Conservation (phyloP, 257 asterid species). For the Datura wrightii region DNA sequence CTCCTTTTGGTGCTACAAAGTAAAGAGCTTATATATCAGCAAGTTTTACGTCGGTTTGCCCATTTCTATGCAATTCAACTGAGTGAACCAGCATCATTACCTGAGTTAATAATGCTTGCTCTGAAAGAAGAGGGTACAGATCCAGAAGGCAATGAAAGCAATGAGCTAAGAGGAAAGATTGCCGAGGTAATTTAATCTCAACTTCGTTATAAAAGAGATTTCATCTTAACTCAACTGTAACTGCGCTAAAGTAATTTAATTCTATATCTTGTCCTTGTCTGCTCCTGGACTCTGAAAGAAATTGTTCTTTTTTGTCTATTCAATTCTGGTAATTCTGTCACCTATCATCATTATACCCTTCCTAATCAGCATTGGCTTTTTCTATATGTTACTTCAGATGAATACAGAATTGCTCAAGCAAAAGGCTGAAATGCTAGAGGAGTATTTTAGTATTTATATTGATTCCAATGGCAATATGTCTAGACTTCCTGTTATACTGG, state of each 20-base stretch:
- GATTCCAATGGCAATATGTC: conserved; percentile 75
- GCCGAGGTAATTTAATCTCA: conserved; percentile 64
- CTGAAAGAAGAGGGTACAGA: conserved; percentile 83
- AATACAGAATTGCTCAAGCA: conserved; percentile 70
- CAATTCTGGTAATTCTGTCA: conserved; percentile 24
- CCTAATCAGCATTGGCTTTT: conserved; percentile 4
- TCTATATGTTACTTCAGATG: conserved; percentile 59
- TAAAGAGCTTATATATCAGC: conserved; percentile 99
- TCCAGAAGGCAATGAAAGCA: conserved; percentile 60
- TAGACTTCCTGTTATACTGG: conserved; percentile 91
- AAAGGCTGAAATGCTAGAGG: conserved; percentile 83
- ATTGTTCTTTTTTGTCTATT: not conserved
- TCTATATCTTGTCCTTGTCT: conserved; percentile 25
- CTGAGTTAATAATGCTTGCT: conserved; percentile 74
- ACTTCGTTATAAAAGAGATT: not conserved
- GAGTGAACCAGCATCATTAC: conserved; percentile 87
- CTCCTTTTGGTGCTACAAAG: conserved; percentile 48
- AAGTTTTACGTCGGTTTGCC: conserved; percentile 84
- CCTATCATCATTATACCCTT: conserved; percentile 20
- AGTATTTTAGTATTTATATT: conserved; percentile 74
- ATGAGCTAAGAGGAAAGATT: conserved; percentile 77
- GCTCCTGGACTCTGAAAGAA: conserved; percentile 12
- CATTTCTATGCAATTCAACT: conserved; percentile 94
- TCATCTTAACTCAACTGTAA: conserved; percentile 32
- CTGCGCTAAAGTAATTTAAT: not conserved